Evolutionary conservation across 2,329 filamentous ascomycete genomes (phyloP).

Genomic region (Coleophoma cylindrospora): DNA sequence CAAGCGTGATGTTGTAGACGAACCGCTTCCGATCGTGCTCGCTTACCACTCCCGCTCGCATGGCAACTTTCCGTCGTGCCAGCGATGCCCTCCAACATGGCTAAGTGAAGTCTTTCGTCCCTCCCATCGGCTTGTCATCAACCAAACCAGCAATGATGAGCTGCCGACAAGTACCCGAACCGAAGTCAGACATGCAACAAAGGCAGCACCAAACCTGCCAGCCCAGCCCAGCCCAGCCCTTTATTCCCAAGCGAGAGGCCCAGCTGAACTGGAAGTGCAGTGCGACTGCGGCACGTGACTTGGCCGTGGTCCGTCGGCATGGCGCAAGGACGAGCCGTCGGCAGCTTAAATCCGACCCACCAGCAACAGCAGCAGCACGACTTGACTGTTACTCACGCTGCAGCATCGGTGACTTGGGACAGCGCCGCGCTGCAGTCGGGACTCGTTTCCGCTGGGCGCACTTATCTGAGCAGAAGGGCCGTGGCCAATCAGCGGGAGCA

Average conservation of each 20-base stretch:
- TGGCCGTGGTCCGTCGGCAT: background rate
- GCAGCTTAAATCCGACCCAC: background rate
- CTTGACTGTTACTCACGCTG: background rate
- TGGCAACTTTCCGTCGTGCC: no score
- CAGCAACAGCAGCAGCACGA: background rate
- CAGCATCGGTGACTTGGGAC: background rate
- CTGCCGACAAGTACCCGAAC: background rate
- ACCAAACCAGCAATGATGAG: no score
- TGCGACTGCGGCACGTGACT: background rate
- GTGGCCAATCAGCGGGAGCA: no score
- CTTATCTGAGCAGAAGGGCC: background rate
- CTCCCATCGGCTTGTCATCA: no score
- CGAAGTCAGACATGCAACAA: constrained; percentile 1
- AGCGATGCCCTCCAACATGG: no score
- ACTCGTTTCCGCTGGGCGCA: background rate
- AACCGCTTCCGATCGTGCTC: no score
- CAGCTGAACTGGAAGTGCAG: no score
- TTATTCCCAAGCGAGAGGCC: background rate
- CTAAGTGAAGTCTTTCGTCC: no score
- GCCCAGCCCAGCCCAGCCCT: background rate
- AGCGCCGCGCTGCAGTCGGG: background rate
- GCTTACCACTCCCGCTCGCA: no score
- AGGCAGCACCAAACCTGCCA: background rate
- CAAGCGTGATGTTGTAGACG: no score
- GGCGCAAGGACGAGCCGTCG: background rate